Base-by-base conservation (phyloP, 1,139 yeast species). In the Saccharomyces hybrid region DNA sequence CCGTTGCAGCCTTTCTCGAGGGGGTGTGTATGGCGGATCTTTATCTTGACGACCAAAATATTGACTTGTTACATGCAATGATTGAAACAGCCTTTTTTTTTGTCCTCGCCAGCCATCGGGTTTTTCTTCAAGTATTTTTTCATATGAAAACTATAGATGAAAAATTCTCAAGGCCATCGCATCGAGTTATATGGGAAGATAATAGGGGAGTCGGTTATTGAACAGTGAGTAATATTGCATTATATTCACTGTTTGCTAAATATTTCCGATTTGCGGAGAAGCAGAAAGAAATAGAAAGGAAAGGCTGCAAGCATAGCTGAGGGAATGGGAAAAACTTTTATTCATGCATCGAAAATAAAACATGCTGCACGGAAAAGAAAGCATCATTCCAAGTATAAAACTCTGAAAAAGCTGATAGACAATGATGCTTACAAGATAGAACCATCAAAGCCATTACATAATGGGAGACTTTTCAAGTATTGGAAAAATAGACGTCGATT, bases 401-500 rank as follows among this genome's bases (percentile, higher is more conserved):
- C 54, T 46, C 46, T 65, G 41, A 51, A 52, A 38, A 42, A 51
- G 19, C 47, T 58, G 28, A 54, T 61, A 26, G 50, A 52, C 6
- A 50, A 56, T n/a, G 60, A 63, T 53, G 50, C 55, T 4, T 58
- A 56, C 48, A 56, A 57, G 25, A 54, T 63, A 6, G 48, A 53
- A 13, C 55, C 60, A 3, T 49, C 56, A 49, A 55, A 54, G 28
- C 51, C 53, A 3, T 48, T 55, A 14, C 47, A 54, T 13, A 62
- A 60, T 29, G 55, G 55, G 13, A 51, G 50, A 28, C 53, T 63
- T 29, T 55, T 54, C 51, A 69, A 65, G 52, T 68, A 60, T 53
- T 68, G 71, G 71, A 58, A 56, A 47, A 59, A 58, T 26, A 57
- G 69, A 32, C 47, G 47, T 13, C 51, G 47, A 1, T 34, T 68